These are phyloP conservation scores for Mycosphaerella arachidis DNA, from an alignment of 2,329 filamentous ascomycete genomes.

Conservation along the genomic window DNA sequence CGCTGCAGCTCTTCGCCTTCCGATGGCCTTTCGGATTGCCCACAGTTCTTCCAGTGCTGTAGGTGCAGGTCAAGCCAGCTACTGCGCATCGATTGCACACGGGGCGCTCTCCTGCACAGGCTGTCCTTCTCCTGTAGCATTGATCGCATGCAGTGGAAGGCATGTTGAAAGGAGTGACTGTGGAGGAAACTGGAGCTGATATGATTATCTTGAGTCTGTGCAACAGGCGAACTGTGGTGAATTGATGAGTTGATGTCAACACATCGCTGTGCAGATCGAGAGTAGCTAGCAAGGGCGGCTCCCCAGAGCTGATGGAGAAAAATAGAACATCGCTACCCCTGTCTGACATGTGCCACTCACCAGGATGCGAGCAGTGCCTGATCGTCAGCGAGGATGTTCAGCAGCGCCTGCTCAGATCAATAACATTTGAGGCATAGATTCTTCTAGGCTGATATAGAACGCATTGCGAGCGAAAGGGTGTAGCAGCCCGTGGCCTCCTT, in stretches of 20 bases:
- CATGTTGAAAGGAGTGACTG: conserved; percentile 1
- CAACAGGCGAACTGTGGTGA: background rate
- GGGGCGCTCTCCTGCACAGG: conserved; percentile 5
- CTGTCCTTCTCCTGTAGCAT: conserved; percentile 5
- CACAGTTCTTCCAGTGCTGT: conserved; percentile 8
- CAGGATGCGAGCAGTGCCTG: background rate
- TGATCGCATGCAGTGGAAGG: conserved; percentile 11
- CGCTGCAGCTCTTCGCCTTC: background rate
- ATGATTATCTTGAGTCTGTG: background rate
- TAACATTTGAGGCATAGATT: background rate
- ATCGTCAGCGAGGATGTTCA: background rate
- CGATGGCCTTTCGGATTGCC: conserved; percentile 10
- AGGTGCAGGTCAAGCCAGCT: conserved; percentile 4
- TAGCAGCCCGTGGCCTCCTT: background rate
- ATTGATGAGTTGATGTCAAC: background rate
- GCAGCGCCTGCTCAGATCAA: background rate
- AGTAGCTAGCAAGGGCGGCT: background rate
- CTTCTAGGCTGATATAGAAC: background rate
- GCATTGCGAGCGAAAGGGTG: background rate
- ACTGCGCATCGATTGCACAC: conserved; percentile 1
- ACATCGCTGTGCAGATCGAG: background rate
- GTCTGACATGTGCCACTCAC: background rate
- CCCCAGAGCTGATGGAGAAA: background rate
- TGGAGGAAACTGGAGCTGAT: background rate
- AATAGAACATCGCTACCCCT: background rate